These are phyloP conservation scores for Solanum pennellii DNA, from an alignment of 257 asterid genomes.

Conservation along the genomic window DNA sequence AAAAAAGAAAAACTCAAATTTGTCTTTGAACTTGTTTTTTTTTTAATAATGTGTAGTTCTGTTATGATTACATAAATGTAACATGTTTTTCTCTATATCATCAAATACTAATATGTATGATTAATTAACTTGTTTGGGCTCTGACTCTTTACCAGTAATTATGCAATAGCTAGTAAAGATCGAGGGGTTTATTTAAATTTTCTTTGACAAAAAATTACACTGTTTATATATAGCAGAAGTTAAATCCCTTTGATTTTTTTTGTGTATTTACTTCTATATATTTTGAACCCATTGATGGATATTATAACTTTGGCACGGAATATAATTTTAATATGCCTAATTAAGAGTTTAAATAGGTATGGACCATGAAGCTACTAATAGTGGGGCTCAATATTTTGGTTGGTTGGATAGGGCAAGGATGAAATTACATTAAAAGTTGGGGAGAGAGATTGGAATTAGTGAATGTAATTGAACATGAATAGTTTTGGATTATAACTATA, in stretches of 20 bases:
- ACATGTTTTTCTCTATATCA: neutral
- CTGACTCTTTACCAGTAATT: neutral
- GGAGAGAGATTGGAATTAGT: neutral
- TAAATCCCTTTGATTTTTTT: no score
- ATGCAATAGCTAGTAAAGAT: neutral
- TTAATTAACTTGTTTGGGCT: neutral
- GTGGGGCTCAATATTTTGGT: neutral
- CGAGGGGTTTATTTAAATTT: neutral
- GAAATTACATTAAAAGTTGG: neutral
- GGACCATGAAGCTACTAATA: neutral
- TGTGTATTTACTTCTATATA: no score
- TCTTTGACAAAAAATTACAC: accelerated
- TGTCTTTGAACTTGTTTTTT: neutral
- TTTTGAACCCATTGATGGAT: no score
- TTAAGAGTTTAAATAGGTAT: neutral
- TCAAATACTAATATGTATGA: neutral
- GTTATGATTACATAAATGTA: neutral
- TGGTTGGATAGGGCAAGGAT: neutral
- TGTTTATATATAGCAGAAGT: no score
- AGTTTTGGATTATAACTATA: neutral
- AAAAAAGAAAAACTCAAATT: neutral
- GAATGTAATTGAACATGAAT: neutral
- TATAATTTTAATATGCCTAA: neutral
- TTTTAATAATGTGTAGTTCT: neutral
- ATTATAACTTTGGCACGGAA: no score